Evolutionary conservation across 805 yeast genomes (phyloP).

Genomic region (Candida patagonica): DNA sequence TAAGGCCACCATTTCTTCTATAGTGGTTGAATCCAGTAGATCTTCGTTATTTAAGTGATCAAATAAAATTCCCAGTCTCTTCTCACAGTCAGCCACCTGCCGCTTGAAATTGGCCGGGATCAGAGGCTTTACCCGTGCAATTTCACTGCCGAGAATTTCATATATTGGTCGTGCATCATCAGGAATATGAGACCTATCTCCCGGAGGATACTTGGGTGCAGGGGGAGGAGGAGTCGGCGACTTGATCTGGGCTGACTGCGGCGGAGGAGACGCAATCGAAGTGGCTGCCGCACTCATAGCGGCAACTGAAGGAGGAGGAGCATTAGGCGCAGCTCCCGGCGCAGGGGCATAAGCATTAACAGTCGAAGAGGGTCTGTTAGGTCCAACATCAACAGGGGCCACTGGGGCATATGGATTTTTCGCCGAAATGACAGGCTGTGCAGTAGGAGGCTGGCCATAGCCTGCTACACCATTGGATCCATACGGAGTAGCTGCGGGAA

Average conservation of each 20-base stretch:
- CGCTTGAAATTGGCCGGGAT: constrained; percentile 66
- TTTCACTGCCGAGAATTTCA: constrained; percentile 43
- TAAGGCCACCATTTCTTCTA: constrained; percentile 44
- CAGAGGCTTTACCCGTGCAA: constrained; percentile 56
- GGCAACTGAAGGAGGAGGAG: constrained; percentile 13
- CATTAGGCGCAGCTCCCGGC: constrained; percentile 5
- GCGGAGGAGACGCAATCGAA: constrained; percentile 19
- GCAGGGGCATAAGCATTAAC: constrained; percentile 14
- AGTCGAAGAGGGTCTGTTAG: constrained; percentile 5
- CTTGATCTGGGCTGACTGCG: constrained; percentile 22
- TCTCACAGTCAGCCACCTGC: constrained; percentile 73
- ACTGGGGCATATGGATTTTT: constrained; percentile 18
- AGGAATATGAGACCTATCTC: constrained; percentile 63
- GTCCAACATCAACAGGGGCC: constrained; percentile 9
- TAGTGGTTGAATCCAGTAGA: constrained; percentile 46
- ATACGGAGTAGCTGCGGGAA: constrained; percentile 1
- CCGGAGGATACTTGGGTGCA: constrained; percentile 39
- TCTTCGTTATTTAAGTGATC: constrained; percentile 72
- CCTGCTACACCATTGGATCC: constrained; percentile 2
- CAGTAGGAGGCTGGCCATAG: constrained; percentile 19
- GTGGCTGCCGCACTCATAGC: constrained; percentile 15
- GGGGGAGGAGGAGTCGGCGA: constrained; percentile 17
- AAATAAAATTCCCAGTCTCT: constrained; percentile 66
- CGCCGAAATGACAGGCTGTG: constrained; percentile 10
- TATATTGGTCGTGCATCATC: constrained; percentile 48